phyloP scores from a whole-genome alignment of 257 asterid genomes.

The Euphrasia confusa region DNA sequence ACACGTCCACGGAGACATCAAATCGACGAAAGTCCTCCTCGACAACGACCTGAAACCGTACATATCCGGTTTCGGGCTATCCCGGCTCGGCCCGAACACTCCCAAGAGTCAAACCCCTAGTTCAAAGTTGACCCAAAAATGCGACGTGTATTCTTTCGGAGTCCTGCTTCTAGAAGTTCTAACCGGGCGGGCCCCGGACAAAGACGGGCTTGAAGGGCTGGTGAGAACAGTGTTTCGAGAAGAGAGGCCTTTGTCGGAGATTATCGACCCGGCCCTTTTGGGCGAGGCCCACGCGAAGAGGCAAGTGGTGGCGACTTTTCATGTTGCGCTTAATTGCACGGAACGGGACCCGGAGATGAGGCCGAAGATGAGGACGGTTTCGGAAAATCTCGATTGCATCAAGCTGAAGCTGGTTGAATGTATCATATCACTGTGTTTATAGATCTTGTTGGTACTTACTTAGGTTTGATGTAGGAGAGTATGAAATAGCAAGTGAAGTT shows the following conservation, averaged over 20 bases:
- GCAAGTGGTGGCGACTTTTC: conserved; percentile 84
- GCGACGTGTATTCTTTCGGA: conserved; percentile 83
- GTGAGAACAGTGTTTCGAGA: conserved; percentile 74
- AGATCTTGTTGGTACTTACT: too few species aligned
- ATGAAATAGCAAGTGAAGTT: too few species aligned
- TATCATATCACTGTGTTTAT: too few species aligned
- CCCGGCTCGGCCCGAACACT: conserved; percentile 47
- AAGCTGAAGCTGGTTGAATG: conserved; percentile 20
- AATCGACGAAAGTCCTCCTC: conserved; percentile 77
- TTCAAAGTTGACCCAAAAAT: conserved; percentile 57
- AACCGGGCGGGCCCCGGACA: conserved; percentile 56
- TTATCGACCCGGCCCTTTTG: conserved; percentile 67
- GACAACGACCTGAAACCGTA: conserved; percentile 73
- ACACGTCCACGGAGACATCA: conserved; percentile 69
- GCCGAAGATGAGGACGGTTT: conserved; percentile 83
- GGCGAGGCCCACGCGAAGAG: conserved; percentile 83
- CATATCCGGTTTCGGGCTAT: conserved; percentile 75
- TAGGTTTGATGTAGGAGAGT: too few species aligned
- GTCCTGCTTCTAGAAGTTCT: conserved; percentile 72
- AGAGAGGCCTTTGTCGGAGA: conserved; percentile 71
- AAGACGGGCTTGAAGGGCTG: conserved; percentile 56
- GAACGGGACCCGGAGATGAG: conserved; percentile 79
- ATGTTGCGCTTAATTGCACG: conserved; percentile 69
- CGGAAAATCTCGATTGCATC: conserved; percentile 70
- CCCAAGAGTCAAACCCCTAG: conserved; percentile 37